A percentile compares a stretch with the other conserved stretches of the same genome.
phyloP scores from a whole-genome alignment of 1,284 basidiomycete genomes.

The Leucoagaricus sp. region DNA sequence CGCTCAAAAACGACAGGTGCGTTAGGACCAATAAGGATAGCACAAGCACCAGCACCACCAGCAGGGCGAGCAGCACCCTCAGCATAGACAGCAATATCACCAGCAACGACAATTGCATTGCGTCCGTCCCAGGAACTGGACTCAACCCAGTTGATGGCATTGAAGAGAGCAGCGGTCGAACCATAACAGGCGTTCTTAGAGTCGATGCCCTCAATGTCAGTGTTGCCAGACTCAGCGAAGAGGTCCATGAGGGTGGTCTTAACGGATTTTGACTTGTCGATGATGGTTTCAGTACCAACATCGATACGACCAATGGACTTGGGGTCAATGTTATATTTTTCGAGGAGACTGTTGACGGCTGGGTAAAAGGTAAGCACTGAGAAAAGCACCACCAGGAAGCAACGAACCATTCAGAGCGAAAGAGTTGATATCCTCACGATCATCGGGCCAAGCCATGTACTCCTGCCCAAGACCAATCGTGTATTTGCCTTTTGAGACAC shows the following conservation, averaged over 20 bases:
- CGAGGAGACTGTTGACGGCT: constrained; percentile 86
- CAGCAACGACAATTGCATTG: constrained; percentile 96
- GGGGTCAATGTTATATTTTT: constrained; percentile 97
- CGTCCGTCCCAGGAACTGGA: constrained; percentile 97
- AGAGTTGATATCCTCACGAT: constrained; percentile 98
- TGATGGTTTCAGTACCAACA: constrained; percentile 98
- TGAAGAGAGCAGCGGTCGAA: constrained; percentile 97
- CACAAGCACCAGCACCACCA: constrained; percentile 95
- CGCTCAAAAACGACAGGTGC: constrained; percentile 95
- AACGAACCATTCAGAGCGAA: constrained; percentile 89
- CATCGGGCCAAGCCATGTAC: constrained; percentile 97
- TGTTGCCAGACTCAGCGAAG: constrained; percentile 90
- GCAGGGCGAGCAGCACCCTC: constrained; percentile 95
- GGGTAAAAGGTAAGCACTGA: constrained; percentile 16
- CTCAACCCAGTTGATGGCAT: constrained; percentile 97
- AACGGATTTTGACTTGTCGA: constrained; percentile 99
- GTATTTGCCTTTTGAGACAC: constrained; percentile 96
- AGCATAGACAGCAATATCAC: constrained; percentile 98
- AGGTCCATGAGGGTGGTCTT: constrained; percentile 99
- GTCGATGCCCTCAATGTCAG: constrained; percentile 98
- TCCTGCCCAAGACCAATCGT: constrained; percentile 99
- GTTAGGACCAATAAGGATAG: constrained; percentile 94
- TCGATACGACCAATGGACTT: constrained; percentile 96
- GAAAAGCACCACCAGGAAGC: constrained; percentile 14
- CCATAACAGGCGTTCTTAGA: constrained; percentile 99